Evolutionary conservation across 2,329 filamentous ascomycete species (phyloP), one percentile per base, ranked within the genome.

Genomic region (Sporothrix sp.): DNA sequence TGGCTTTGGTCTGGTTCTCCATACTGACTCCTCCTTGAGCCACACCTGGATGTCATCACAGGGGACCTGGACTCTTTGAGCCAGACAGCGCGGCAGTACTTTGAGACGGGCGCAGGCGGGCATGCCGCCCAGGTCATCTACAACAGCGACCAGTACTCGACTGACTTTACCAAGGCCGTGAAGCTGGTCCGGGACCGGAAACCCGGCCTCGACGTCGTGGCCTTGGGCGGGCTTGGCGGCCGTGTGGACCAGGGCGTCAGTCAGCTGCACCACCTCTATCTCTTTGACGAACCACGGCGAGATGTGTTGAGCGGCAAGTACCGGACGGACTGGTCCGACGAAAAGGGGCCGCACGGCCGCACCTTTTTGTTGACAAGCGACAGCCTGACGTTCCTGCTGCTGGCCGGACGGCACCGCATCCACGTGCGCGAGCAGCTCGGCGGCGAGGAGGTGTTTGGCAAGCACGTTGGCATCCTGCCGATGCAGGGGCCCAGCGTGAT

Each of bases 231-330:
- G 2, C 75, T 97, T 1, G 88, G 87, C 38, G 93, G 93, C 7
- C 82, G 93, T 27, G 85, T 97, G 14, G 93, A 98, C 66, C 93
- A 98, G 64, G 91, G 85, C 2, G 75, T 98, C 43, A 89, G 87
- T 52, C 82, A 95, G 60, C 75, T 98, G 48, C 87, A 95, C 63
- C 87, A 96, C 63, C 74, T 97, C 40, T 90, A 80, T 58, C 66
- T 78, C 44, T 81, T 78, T 63, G 79, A 83, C 61, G 58, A 47
- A 36, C 47, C 33, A 25, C 46, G 39, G 14, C 39, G 35, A 8
- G 48, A 52, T 32, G 18, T 32, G 7, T 43, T 43, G 7, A 18
- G 33, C 20, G 48, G 45, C 18, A 13, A 27, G 11, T 38, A 47
- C 43, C 42, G 43, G 2, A 42, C 25, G 21, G 47, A 35, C 21